Percentiles rank a stretch among this genome's conserved stretches.
These are phyloP conservation scores for Cyberlindnera nakhonratchasimensis DNA, from an alignment of 805 yeast genomes.

Conservation along the genomic window DNA sequence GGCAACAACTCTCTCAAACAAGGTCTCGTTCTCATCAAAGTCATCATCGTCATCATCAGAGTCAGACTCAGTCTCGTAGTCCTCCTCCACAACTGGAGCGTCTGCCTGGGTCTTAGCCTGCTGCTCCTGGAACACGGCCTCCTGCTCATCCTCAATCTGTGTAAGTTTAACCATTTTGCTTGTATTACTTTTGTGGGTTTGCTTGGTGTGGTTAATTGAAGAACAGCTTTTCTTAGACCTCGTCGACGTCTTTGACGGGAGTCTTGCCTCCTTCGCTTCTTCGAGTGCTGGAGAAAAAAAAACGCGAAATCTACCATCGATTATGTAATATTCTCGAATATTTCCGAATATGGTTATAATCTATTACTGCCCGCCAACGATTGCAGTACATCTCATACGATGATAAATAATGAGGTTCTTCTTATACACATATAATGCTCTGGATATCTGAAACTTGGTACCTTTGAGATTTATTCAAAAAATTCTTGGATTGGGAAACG, in stretches of 20 bases:
- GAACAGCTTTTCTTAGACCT: too few species aligned
- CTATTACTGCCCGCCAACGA: too few species aligned
- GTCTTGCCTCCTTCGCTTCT: too few species aligned
- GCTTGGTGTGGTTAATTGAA: neutral
- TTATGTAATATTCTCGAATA: conserved; percentile 1
- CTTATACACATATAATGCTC: too few species aligned
- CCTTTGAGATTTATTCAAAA: too few species aligned
- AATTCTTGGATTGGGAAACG: too few species aligned
- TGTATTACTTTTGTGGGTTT: neutral
- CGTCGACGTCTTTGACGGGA: too few species aligned
- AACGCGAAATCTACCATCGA: neutral
- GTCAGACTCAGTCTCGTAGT: conserved; percentile 50
- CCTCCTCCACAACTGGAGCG: conserved; percentile 37
- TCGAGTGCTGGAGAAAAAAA: conserved; percentile 1
- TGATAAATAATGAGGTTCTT: too few species aligned
- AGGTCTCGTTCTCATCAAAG: conserved; percentile 79
- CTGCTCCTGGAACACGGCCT: conserved; percentile 31
- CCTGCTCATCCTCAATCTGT: conserved; percentile 56
- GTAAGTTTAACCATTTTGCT: conserved; percentile 67
- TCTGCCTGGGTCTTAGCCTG: conserved; percentile 34
- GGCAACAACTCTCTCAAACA: conserved; percentile 85
- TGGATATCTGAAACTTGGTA: too few species aligned
- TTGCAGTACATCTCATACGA: too few species aligned
- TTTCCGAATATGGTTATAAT: neutral
- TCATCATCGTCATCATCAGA: conserved; percentile 48